Evolutionary conservation across 208 protist species (phyloP), one percentile per base, ranked within the genome.

Genomic region (Crithidia acanthocephali): DNA sequence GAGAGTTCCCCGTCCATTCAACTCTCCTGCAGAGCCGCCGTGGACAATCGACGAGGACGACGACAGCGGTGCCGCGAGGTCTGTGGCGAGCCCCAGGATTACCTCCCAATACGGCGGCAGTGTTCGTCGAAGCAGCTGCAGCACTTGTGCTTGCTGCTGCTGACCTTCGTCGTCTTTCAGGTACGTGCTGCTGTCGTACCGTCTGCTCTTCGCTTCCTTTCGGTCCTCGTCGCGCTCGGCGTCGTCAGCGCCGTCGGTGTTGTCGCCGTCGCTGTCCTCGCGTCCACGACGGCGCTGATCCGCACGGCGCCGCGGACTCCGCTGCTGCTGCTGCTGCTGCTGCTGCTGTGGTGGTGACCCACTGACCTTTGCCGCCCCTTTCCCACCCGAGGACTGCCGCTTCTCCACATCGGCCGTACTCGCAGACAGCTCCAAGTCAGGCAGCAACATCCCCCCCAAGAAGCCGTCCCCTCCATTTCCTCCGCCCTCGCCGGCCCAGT

Each of bases 71-170:
- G 50, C 42, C 23, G 13, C 37, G 13, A 67, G 47, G n/a, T 72
- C 66, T 2, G 64, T 66, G 6, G 58, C 50, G 10, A 50, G 8
- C 23, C 77, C 77, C 28, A 76, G 57, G 22, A 84, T 44, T 28
- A 84, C 79, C 6, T 84, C 79, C 79, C 74, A 74, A 59, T 77
- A 84, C 23, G 67, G 40, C 8, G 79, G 79, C 50, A 83, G 45
- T 9, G 33, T 28, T 4, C 42, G 60, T 25, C 48, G 50, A 1
- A 84, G 68, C 15, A 80, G 74, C 32, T 32, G 58, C 56, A 79
- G 13, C 35, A 84, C 68, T 50, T 67, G 27, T 22, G 1, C 13
- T 18, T 59, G 20, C 51, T 28, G 23, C 40, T 47, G 50, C 51
- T 42, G 62, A 8, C 22, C 37, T 47, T 30, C 53, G 13, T 50